These are phyloP conservation scores for Physaria fendleri DNA, from an alignment of 345 rosid species.

Conservation along the genomic window DNA sequence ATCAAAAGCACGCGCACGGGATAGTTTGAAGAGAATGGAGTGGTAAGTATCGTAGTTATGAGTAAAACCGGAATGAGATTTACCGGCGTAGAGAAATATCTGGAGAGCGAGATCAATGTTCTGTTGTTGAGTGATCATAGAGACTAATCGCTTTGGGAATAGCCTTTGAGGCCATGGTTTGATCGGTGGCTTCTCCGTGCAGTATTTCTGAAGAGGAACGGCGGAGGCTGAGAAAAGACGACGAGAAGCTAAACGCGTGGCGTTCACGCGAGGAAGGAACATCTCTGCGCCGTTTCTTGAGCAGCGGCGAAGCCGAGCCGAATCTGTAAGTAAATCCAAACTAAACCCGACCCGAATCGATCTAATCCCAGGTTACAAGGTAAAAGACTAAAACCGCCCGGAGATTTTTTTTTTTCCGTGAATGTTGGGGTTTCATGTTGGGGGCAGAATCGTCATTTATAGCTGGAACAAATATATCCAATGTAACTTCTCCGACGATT, in stretches of 20 bases:
- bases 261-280: not conserved
- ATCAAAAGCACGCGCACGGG: constrained; percentile 77
- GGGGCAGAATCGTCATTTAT: not conserved
- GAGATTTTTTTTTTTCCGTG: too few relatives aligned
- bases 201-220: constrained; percentile 30
- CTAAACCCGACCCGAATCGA: too few relatives aligned
- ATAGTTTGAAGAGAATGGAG: constrained; percentile 66
- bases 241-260: constrained; percentile 1
- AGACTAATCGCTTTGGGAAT: constrained; percentile 62
- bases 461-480: not conserved
- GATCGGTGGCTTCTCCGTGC: constrained; percentile 63
- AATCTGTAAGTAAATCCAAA: too few relatives aligned
- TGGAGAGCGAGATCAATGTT: constrained; percentile 85
- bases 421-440: too few relatives aligned
- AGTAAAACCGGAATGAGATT: constrained; percentile 56
- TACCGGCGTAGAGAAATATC: constrained; percentile 74
- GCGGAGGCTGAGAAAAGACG: constrained; percentile 11
- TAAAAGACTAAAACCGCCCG: too few relatives aligned
- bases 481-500: not conserved
- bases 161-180: constrained; percentile 84
- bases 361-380: too few relatives aligned
- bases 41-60: constrained; percentile 72
- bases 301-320: too few relatives aligned
- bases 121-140: constrained; percentile 70
- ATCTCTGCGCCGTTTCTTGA: not conserved